Evolutionary conservation across 805 yeast species (phyloP).

Genomic region (Schwanniomyces vanrijiae): DNA sequence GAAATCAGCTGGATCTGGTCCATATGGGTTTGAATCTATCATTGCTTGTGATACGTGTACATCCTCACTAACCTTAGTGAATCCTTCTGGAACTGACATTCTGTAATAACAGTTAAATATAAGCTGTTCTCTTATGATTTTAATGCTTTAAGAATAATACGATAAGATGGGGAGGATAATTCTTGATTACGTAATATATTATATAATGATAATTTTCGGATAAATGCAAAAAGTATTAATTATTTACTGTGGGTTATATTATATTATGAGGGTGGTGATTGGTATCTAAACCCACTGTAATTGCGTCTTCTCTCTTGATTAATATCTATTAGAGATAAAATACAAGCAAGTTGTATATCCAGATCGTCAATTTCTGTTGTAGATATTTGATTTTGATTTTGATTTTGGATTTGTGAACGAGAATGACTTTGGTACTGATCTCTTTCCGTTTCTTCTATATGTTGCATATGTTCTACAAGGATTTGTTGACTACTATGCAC

Average conservation of each 20-base stretch:
- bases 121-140: background rate
- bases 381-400: background rate
- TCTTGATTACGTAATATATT: background rate
- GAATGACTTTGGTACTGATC: background rate
- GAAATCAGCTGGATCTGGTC: constrained; percentile 92
- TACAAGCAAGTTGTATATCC: constrained; percentile 6
- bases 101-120: background rate
- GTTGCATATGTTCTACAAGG: background rate
- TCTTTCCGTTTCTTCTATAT: background rate
- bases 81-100: constrained; percentile 34
- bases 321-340: constrained; percentile 6
- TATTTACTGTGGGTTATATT: background rate
- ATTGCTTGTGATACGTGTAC: constrained; percentile 20
- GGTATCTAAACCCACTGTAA: constrained; percentile 5
- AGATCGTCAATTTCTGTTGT: constrained; percentile 3
- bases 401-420: background rate
- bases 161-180: background rate
- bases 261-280: background rate
- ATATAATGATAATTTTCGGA: background rate
- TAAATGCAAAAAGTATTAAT: background rate
- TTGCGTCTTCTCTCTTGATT: background rate
- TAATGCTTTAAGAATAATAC: background rate
- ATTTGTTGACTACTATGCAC: background rate
- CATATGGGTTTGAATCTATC: constrained; percentile 70
- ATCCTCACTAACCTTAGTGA: constrained; percentile 37